Evolutionary conservation across 192 early-diverging fungal genomes (phyloP).

Genomic region (Neocallimastix lanati): DNA sequence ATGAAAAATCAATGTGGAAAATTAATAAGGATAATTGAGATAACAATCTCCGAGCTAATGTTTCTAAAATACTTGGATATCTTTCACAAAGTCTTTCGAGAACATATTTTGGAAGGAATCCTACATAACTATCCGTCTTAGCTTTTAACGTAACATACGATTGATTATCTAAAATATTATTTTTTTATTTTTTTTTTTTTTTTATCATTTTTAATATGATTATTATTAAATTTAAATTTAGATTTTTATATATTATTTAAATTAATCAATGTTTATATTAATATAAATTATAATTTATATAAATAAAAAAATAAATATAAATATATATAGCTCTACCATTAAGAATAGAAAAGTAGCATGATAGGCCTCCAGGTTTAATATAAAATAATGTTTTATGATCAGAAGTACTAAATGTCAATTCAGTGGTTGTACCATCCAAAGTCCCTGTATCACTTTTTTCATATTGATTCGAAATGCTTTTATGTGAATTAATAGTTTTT

Average conservation of each 20-base stretch:
- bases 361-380: constrained; percentile 68
- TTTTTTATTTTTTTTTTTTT: not conserved
- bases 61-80: constrained; percentile 66
- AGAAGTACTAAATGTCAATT: not conserved
- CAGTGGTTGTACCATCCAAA: not conserved
- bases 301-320: not conserved
- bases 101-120: constrained; percentile 62
- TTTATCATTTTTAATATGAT: no score
- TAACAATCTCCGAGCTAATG: constrained; percentile 73
- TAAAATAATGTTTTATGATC: constrained; percentile 27
- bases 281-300: no score
- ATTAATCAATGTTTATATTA: not conserved
- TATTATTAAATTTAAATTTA: no score
- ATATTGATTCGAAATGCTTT: not conserved
- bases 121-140: constrained; percentile 62
- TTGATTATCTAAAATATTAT: constrained; percentile 35
- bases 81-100: constrained; percentile 71
- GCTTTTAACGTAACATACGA: constrained; percentile 72
- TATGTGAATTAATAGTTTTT: not conserved
- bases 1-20: constrained; percentile 52
- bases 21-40: constrained; percentile 59
- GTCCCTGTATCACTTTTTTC: not conserved
- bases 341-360: constrained; percentile 80
- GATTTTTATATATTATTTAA: not conserved
- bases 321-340: constrained; percentile 23